Evolutionary conservation across 495 filamentous ascomycete genomes (phyloP).

Genomic region (Pseudoneurospora amorphoporcata): DNA sequence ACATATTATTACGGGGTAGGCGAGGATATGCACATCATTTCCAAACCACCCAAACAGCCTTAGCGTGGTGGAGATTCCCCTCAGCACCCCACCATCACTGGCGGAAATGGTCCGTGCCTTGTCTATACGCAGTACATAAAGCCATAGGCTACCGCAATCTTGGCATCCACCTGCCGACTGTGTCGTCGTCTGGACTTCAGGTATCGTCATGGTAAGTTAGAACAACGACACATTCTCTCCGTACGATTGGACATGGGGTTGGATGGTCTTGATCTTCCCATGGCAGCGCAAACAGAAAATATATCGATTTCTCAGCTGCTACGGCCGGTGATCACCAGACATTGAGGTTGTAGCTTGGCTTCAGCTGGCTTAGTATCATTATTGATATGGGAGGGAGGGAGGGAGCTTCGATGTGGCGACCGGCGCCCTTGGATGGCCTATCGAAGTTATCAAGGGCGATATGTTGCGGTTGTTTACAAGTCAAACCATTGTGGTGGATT

Average conservation of each 20-base stretch:
- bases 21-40: neutral
- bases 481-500: neutral
- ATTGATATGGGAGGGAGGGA: neutral
- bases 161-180: neutral
- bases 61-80: neutral
- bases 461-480: neutral
- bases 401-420: neutral
- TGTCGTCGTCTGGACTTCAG: neutral
- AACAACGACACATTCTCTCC: neutral
- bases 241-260: neutral
- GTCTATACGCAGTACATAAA: neutral
- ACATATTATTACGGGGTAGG: neutral
- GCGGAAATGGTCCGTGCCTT: neutral
- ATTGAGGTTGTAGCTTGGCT: neutral
- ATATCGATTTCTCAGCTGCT: neutral
- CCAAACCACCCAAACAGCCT: neutral
- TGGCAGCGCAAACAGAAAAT: neutral
- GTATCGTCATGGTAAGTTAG: neutral
- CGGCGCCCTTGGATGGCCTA: neutral
- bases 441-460: neutral
- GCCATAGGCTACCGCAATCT: neutral
- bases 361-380: neutral
- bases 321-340: neutral
- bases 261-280: neutral
- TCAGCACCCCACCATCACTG: neutral